Conservation (phyloP, 371 early-diverging fungal species). For the Actinomucor elegans region DNA sequence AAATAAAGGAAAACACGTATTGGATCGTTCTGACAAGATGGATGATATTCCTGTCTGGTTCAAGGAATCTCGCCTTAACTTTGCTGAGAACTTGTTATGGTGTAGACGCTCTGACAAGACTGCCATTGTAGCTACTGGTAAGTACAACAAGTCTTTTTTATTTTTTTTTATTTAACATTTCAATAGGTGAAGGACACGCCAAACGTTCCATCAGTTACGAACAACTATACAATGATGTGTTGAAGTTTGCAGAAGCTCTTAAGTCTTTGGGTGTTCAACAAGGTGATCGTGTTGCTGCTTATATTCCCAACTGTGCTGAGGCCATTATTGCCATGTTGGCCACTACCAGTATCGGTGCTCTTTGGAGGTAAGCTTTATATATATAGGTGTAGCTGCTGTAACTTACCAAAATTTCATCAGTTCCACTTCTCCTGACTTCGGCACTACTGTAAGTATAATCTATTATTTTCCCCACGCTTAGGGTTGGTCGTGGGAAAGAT, state of each 20-base stretch:
- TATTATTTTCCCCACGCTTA: too few species aligned
- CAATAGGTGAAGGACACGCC: conserved; percentile 52
- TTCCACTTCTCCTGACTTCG: conserved; percentile 95
- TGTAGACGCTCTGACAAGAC: conserved; percentile 61
- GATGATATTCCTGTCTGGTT: conserved; percentile 92
- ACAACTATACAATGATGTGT: conserved; percentile 75
- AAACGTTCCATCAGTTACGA: conserved; percentile 65
- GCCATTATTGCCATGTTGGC: conserved; percentile 92
- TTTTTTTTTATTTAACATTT: background rate
- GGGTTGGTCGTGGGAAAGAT: conserved; percentile 1
- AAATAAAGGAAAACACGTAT: conserved; percentile 38
- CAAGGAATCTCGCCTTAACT: conserved; percentile 80
- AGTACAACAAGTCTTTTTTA: background rate
- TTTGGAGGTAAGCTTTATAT: conserved; percentile 75
- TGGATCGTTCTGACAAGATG: conserved; percentile 75
- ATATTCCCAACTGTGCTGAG: conserved; percentile 89
- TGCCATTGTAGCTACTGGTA: conserved; percentile 77
- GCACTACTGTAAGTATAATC: conserved; percentile 60
- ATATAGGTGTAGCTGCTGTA: background rate
- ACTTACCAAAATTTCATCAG: conserved; percentile 12
- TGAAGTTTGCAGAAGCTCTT: conserved; percentile 73
- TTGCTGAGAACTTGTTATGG: conserved; percentile 87
- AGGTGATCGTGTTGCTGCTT: conserved; percentile 94
- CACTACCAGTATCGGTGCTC: conserved; percentile 90
- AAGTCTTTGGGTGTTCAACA: conserved; percentile 65